Evolutionary conservation across 1,139 yeast genomes (phyloP), one percentile per base, ranked within the genome.

Genomic region (Blastobotrys illinoisensis): DNA sequence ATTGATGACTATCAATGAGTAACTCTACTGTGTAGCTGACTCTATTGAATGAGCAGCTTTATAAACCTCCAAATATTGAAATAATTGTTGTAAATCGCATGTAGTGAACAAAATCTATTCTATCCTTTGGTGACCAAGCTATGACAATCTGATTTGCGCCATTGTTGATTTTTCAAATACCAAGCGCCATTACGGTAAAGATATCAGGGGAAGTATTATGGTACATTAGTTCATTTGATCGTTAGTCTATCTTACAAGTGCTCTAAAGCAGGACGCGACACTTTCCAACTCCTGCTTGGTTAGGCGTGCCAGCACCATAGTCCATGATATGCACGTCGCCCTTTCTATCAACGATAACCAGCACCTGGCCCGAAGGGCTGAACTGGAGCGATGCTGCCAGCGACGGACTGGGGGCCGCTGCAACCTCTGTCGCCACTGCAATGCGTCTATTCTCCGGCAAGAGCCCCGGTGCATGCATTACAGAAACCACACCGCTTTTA

Each of bases 241-340:
- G 18, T 14, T 45, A 45, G 28, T 47, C 14, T 36, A 48, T 45
- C 28, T 46, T 54, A 69, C 5, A 66, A 59, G n/a, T n/a, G n/a
- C n/a, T n/a, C n/a, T n/a, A n/a, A n/a, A n/a, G n/a, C 47, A 69
- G 58, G 5, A 67, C 55, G 20, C 73, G 62, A 70, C 95, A 85
- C 67, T 86, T 83, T 16, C 88, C 80, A 11, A 88, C 86, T n/a
- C 87, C 90, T n/a, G 80, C 80, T 62, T 83, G 86, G 60, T 81
- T 83, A 1, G 95, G 93, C 13, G 83, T 71, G 3, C 95, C 97
- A 54, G 90, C 91, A 14, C 95, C 88, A 69, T 89, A 91, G 69
- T 91, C 97, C 64, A 87, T 88, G 21, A 89, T 80, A 61, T 83
- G 82, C 51, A 90, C 74, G 1, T 82, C 71, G 0, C 97, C 97